Evolutionary conservation across 192 early-diverging fungal species (phyloP).

Genomic region (Phlyctochytrium planicorne): DNA sequence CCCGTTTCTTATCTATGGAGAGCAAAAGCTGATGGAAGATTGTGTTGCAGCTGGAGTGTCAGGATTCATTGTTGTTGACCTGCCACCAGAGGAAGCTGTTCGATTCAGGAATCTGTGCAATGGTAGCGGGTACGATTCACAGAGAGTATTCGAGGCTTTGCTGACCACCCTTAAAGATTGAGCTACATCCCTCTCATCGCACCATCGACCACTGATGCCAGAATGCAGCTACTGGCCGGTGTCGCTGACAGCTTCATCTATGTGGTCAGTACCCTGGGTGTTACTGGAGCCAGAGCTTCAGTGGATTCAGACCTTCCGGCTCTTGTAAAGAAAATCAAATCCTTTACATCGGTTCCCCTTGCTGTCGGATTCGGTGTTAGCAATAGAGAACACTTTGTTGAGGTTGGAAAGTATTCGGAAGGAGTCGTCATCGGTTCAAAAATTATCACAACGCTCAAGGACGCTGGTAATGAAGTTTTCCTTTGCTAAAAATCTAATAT

Average conservation of each 20-base stretch:
- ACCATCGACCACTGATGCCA: slow-evolving; percentile 84
- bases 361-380: slow-evolving; percentile 98
- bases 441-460: slow-evolving; percentile 80
- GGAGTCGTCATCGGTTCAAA: slow-evolving; percentile 96
- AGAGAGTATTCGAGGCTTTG: neutral
- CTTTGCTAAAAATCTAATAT: neutral
- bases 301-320: slow-evolving; percentile 70
- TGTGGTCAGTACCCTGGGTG: slow-evolving; percentile 89
- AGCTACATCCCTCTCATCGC: slow-evolving; percentile 90
- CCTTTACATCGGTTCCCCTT: slow-evolving; percentile 77
- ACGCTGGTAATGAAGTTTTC: slow-evolving; percentile 35
- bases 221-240: slow-evolving; percentile 74
- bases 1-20: slow-evolving; percentile 93
- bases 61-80: slow-evolving; percentile 96
- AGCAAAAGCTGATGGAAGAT: slow-evolving; percentile 78
- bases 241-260: slow-evolving; percentile 95
- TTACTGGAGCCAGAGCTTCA: slow-evolving; percentile 78
- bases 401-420: slow-evolving; percentile 84
- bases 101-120: slow-evolving; percentile 78
- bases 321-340: slow-evolving; percentile 74
- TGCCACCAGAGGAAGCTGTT: slow-evolving; percentile 94
- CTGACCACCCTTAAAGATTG: slow-evolving; percentile 43
- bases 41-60: slow-evolving; percentile 85
- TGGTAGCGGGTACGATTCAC: slow-evolving; percentile 54
- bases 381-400: slow-evolving; percentile 81